Evolutionary conservation across 257 asterid genomes (phyloP), one percentile per base, ranked within the genome.

Genomic region (Ligustrum vulgare): DNA sequence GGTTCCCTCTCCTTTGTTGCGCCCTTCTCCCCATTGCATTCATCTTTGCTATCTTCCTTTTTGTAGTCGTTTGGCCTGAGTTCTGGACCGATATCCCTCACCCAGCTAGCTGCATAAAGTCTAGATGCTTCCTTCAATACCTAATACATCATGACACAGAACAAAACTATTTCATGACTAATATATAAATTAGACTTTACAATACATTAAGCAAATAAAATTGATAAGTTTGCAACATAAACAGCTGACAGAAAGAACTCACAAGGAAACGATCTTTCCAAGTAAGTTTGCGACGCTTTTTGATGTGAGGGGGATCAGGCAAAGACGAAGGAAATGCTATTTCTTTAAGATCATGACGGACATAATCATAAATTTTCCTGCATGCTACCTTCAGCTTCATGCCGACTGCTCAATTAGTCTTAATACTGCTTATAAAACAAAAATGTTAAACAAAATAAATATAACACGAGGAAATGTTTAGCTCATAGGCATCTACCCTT

Each of bases 71-170:
- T 72, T 49, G 99, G 99, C 73, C 97, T 87, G 73, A 93, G 95
- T 47, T 93, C 97, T 12, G 97, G 98, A 76, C 97, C 97, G 64
- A 93, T 93, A 72, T 93, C 98, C 83, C 99, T 84, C 23, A 89
- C 93, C 99, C 98, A 93, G 81, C 98, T 93, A 35, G 94, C 97
- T n/a, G 77, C 89, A 76, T 95, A 93, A 8, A 91, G 89, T 73
- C 96, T 84, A 58, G 87, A 86, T 8, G 98, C 96, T 87, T 91
- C 92, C 87, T 93, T 93, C 83, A 95, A 75, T 77, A 91, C 90
- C 98, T 94, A 80, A 70, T 60, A 20, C 41, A 73, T 41, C 67
- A 69, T 13, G 47, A 6, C 67, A 74, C 15, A 72, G 18, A 49
- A 18, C 35, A 71, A 22, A 31, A 20, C 10, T 20, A 41, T 58